phyloP scores from a whole-genome alignment of 495 filamentous ascomycete species.

The Aspergillus affinis region DNA sequence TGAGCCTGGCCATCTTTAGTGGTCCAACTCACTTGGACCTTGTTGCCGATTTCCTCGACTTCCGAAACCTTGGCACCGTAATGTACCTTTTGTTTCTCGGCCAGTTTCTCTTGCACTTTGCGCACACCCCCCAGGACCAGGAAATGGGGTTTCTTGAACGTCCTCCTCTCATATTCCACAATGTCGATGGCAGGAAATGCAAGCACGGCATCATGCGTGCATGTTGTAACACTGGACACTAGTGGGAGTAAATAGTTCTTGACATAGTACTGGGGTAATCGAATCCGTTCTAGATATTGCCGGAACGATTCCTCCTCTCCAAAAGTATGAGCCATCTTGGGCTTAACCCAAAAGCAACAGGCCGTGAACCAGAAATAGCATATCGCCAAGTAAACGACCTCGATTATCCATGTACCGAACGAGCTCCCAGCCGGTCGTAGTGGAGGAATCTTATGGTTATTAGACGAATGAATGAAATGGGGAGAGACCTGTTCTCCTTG shows the following conservation, averaged over 20 bases:
- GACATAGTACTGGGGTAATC: slow-evolving; percentile 42
- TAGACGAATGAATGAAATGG: slow-evolving; percentile 49
- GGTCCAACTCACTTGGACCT: slow-evolving; percentile 15
- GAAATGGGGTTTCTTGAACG: slow-evolving; percentile 49
- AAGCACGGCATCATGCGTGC: slow-evolving; percentile 49
- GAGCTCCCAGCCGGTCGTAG: slow-evolving; percentile 26
- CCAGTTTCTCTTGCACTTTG: slow-evolving; percentile 43
- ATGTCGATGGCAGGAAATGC: slow-evolving; percentile 51
- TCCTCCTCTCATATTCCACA: slow-evolving; percentile 43
- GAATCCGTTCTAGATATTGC: slow-evolving; percentile 45
- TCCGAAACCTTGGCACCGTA: slow-evolving; percentile 21
- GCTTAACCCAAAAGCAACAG: slow-evolving; percentile 45
- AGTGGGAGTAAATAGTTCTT: slow-evolving; percentile 51
- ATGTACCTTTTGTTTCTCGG: slow-evolving; percentile 27
- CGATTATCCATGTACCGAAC: slow-evolving; percentile 31
- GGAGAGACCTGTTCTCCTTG: slow-evolving; percentile 4
- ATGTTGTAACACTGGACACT: slow-evolving; percentile 53
- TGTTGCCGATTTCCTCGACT: slow-evolving; percentile 12
- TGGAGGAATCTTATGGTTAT: slow-evolving; percentile 46
- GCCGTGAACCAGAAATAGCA: slow-evolving; percentile 51
- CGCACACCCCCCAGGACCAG: slow-evolving; percentile 47
- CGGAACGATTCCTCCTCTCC: slow-evolving; percentile 36
- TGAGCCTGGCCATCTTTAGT: slow-evolving; percentile 3
- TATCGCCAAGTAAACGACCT: slow-evolving; percentile 37
- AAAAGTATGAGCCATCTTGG: slow-evolving; percentile 8